A percentile compares a stretch with the other conserved stretches of the same genome.
Evolutionary conservation across 2,329 filamentous ascomycete species (phyloP).

Genomic region (Albifimbria verrucaria): DNA sequence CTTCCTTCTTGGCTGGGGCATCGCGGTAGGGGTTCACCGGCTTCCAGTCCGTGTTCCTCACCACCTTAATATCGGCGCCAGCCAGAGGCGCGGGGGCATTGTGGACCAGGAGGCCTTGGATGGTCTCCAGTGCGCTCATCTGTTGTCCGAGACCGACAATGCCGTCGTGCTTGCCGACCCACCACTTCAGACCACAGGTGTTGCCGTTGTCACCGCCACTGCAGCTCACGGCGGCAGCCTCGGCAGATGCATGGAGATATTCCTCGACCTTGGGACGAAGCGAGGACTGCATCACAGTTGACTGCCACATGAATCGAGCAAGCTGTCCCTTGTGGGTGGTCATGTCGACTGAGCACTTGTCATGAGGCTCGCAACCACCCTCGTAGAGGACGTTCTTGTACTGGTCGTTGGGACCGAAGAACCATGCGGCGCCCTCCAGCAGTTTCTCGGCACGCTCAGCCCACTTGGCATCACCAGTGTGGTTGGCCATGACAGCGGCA

Average conservation of each 20-base stretch:
- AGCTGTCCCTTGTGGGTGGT: slow-evolving; percentile 67
- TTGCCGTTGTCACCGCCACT: slow-evolving; percentile 50
- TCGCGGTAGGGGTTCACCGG: neutral
- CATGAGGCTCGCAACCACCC: slow-evolving; percentile 58
- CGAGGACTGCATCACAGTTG: slow-evolving; percentile 53
- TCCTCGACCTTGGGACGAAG: slow-evolving; percentile 44
- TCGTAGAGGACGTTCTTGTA: slow-evolving; percentile 62
- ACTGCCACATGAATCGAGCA: slow-evolving; percentile 60
- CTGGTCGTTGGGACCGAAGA: slow-evolving; percentile 51
- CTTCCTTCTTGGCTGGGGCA: neutral
- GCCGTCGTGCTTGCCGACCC: slow-evolving; percentile 53
- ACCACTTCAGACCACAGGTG: slow-evolving; percentile 63
- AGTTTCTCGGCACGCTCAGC: slow-evolving; percentile 47
- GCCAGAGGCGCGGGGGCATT: slow-evolving; percentile 42
- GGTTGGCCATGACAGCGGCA: slow-evolving; percentile 60
- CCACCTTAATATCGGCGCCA: slow-evolving; percentile 44
- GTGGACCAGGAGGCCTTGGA: slow-evolving; percentile 55
- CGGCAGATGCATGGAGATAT: slow-evolving; percentile 48
- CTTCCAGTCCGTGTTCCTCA: slow-evolving; percentile 27
- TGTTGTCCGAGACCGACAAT: slow-evolving; percentile 57
- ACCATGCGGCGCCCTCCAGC: slow-evolving; percentile 48
- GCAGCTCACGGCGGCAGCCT: slow-evolving; percentile 55
- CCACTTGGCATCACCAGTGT: slow-evolving; percentile 54
- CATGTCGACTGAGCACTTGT: slow-evolving; percentile 60
- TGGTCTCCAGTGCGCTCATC: slow-evolving; percentile 61